phyloP scores from a whole-genome alignment of 2,329 filamentous ascomycete genomes.

The Sporothrix schenckii region DNA sequence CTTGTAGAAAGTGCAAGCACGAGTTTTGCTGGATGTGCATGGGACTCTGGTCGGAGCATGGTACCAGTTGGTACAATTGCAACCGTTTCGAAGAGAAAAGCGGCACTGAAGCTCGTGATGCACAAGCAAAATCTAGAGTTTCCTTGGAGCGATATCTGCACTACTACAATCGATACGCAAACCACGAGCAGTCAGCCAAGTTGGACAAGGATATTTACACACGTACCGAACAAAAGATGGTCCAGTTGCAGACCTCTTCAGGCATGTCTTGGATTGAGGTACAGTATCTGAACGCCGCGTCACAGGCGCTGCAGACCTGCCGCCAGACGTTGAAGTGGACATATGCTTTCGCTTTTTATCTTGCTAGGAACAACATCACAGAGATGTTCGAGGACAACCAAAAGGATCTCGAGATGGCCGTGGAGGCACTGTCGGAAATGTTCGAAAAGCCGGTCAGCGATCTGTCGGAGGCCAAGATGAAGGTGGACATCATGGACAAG shows the following conservation, averaged over 20 bases:
- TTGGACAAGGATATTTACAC: constrained; percentile 93
- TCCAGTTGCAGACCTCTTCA: constrained; percentile 87
- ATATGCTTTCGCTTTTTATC: constrained; percentile 96
- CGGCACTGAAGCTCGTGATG: constrained; percentile 84
- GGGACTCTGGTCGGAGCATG: constrained; percentile 97
- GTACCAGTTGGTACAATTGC: constrained; percentile 99
- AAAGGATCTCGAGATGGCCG: constrained; percentile 95
- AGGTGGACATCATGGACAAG: constrained; percentile 98
- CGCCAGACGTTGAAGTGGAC: constrained; percentile 99
- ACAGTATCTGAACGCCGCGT: constrained; percentile 91
- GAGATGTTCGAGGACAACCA: constrained; percentile 99
- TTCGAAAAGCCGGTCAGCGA: constrained; percentile 96
- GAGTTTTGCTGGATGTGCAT: constrained; percentile 99
- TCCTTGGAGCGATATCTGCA: constrained; percentile 95
- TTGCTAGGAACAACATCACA: constrained; percentile 92
- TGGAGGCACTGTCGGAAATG: constrained; percentile 97
- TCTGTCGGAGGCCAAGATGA: constrained; percentile 81
- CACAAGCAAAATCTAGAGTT: constrained; percentile 85
- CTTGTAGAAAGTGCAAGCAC: constrained; percentile 90
- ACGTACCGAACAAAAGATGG: constrained; percentile 99
- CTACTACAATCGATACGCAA: constrained; percentile 98
- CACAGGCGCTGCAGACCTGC: constrained; percentile 90
- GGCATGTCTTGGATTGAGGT: constrained; percentile 99
- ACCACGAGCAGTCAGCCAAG: constrained; percentile 96
- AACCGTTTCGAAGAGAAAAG: constrained; percentile 97